A percentile compares a stretch with the other conserved stretches of the same genome.
Evolutionary conservation across 768 basidiomycete species (phyloP).

Genomic region (Boletus rufocinnamomeus): DNA sequence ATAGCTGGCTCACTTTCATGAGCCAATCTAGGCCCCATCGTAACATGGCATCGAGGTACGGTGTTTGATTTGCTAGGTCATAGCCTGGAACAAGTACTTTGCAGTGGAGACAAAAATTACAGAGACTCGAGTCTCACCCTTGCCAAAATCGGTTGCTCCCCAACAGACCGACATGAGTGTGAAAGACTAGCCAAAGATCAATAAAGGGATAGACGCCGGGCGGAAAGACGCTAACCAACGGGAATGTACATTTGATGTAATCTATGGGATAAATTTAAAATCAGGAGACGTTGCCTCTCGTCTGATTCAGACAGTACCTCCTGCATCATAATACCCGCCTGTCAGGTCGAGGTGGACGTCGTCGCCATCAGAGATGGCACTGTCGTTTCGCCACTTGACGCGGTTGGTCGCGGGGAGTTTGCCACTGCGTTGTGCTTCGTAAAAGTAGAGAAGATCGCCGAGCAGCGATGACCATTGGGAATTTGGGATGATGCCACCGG

Average conservation of each 20-base stretch:
- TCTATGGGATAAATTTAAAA: constrained; percentile 48
- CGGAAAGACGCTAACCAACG: constrained; percentile 54
- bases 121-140: constrained; percentile 46
- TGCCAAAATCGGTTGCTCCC: constrained; percentile 84
- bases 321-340: constrained; percentile 93
- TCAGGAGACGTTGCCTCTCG: background rate
- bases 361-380: constrained; percentile 72
- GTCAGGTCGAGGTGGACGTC: constrained; percentile 74
- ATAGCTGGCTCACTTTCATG: constrained; percentile 62
- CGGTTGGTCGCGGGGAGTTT: constrained; percentile 66
- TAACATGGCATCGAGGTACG: constrained; percentile 88
- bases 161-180: constrained; percentile 86
- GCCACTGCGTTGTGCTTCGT: constrained; percentile 89
- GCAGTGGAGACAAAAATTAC: background rate
- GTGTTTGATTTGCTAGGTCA: constrained; percentile 81
- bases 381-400: constrained; percentile 86
- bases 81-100: constrained; percentile 52
- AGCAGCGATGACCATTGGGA: constrained; percentile 81
- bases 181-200: constrained; percentile 54
- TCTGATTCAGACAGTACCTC: constrained; percentile 51
- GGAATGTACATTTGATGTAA: constrained; percentile 87
- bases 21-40: constrained; percentile 93
- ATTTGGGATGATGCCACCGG: constrained; percentile 51
- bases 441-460: constrained; percentile 83
- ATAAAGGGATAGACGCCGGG: background rate